Conservation (phyloP, 495 filamentous ascomycete genomes). For the Penicillium steckii region DNA sequence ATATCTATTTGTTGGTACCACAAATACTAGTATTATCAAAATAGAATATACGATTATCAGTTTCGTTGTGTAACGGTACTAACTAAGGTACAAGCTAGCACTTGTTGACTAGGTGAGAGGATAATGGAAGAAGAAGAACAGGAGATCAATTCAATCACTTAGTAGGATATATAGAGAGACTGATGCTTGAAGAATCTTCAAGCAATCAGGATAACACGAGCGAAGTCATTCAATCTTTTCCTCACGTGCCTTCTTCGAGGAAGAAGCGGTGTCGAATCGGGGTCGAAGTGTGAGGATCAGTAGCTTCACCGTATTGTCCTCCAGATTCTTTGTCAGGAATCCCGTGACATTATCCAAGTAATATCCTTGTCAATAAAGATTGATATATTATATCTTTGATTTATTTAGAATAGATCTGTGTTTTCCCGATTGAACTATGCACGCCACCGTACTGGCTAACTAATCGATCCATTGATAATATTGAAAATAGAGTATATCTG, state of each 20-base stretch:
- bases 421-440: conserved; percentile 24
- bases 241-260: too few relatives aligned
- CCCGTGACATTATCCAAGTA: conserved; percentile 22
- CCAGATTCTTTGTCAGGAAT: conserved; percentile 18
- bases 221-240: too few relatives aligned
- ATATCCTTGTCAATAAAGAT: conserved; percentile 25
- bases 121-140: conserved; percentile 21
- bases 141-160: too few relatives aligned
- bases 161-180: too few relatives aligned
- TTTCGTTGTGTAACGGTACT: conserved; percentile 19
- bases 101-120: too few relatives aligned
- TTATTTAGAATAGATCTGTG: conserved; percentile 33
- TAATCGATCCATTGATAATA: conserved; percentile 15
- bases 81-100: conserved; percentile 16
- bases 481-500: conserved; percentile 6
- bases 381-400: conserved; percentile 27
- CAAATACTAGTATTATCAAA: neutral
- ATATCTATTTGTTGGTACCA: neutral
- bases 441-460: conserved; percentile 29
- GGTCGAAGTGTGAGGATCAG: too few relatives aligned
- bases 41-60: conserved; percentile 33
- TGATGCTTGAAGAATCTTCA: too few relatives aligned
- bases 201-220: too few relatives aligned
- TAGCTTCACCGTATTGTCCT: too few relatives aligned
- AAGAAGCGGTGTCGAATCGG: too few relatives aligned